Evolutionary conservation across 495 filamentous ascomycete genomes (phyloP).

Genomic region (Aspergillus sclerotioniger): DNA sequence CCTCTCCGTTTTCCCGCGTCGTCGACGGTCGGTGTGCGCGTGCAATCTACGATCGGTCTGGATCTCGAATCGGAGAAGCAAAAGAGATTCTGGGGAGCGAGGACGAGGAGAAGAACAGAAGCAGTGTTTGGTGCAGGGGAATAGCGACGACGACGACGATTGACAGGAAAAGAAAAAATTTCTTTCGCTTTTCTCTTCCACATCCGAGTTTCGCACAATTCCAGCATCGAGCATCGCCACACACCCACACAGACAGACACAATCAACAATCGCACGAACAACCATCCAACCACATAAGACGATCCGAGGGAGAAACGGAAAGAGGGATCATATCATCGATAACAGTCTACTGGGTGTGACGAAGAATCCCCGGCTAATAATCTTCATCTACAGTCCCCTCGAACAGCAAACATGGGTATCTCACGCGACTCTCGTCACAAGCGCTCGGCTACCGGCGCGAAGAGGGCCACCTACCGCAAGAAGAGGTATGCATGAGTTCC

Average conservation of each 20-base stretch:
- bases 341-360: background rate
- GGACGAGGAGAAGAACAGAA: background rate
- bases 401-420: slow-evolving; percentile 92
- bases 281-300: background rate
- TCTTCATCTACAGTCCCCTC: slow-evolving; percentile 48
- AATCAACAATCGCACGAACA: background rate
- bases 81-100: slow-evolving; percentile 1
- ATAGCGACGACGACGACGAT: background rate
- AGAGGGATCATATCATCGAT: background rate
- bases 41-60: background rate
- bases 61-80: slow-evolving; percentile 1
- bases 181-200: background rate
- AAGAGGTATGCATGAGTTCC: slow-evolving; percentile 59
- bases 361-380: background rate
- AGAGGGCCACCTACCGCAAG: slow-evolving; percentile 90
- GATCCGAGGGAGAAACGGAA: background rate
- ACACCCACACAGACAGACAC: background rate
- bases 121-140: background rate
- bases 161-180: background rate
- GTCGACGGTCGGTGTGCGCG: background rate
- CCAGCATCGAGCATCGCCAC: background rate
- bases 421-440: slow-evolving; percentile 99
- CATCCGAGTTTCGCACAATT: background rate
- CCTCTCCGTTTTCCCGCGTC: slow-evolving; percentile 11
- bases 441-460: slow-evolving; percentile 95